Evolutionary conservation across 352 stramenopile species (phyloP), one percentile per base, ranked within the genome.

Genomic region (Lagenidium giganteum): DNA sequence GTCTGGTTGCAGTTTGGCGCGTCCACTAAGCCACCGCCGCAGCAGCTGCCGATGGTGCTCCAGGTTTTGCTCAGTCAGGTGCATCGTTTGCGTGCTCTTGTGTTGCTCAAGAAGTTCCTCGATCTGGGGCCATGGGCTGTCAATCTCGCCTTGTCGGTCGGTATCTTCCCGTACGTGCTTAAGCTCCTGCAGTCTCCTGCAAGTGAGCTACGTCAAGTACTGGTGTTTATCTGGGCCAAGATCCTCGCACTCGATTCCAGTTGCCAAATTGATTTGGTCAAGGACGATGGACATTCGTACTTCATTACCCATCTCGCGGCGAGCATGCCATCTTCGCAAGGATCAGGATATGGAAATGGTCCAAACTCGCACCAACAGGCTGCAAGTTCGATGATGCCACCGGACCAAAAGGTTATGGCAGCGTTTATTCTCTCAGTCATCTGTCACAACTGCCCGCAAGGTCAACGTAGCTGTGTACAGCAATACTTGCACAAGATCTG

Each of bases 111-210:
- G 41, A 79, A 93, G 42, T 99, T 99, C 61, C 60, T 99, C n/a
- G 91, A 98, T 48, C 67, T 99, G 8, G 95, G 87, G 0, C 81
- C 83, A 0, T 96, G 87, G 85, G 85, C 87, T 11, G 84, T 96
- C 13, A 93, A 95, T 31, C 48, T 95, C 9, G 83, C 84, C 8
- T 66, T 99, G 2, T 98, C 83, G 13, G 91, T 99, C 28, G 93
- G 92, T 13, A 98, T 99, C 44, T 99, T 98, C 46, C 97, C 96
- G 4, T 99, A 99, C 51, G 95, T 99, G 8, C 75, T 98, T 22
- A 99, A 99, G 64, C 66, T 99, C 7, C 67, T 99, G 8, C 92
- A 98, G 61, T 97, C 87, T 36, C 85, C 94, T 8, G 93, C 95
- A 6, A 89, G 78, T 25, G 96, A 99, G 50, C 93, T 99, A 28